A percentile compares a stretch with the other conserved stretches of the same genome.
Conservation (phyloP, 2,329 filamentous ascomycete genomes). For the Clonostachys rhizophaga region DNA sequence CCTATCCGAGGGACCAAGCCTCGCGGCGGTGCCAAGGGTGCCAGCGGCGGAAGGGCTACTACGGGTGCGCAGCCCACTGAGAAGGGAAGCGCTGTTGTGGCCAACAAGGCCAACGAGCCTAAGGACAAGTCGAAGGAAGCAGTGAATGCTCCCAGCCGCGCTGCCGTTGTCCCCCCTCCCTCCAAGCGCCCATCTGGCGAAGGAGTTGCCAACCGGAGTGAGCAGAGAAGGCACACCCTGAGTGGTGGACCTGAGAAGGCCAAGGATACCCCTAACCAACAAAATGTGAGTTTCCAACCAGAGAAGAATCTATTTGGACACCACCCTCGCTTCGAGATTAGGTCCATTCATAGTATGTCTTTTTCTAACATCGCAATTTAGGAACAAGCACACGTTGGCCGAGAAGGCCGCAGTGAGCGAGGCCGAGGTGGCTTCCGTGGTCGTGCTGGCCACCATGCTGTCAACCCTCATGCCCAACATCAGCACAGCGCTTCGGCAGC, state of each 20-base stretch:
- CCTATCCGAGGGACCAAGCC: constrained; percentile 42
- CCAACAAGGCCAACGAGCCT: constrained; percentile 18
- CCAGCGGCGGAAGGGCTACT: constrained; percentile 29
- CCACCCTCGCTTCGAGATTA: no score
- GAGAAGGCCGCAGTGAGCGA: constrained; percentile 31
- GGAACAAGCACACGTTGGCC: constrained; percentile 3
- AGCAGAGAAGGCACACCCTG: constrained; percentile 38
- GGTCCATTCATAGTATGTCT: no score
- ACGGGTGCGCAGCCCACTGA: constrained; percentile 23
- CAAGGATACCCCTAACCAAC: constrained; percentile 29
- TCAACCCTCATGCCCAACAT: constrained; percentile 25
- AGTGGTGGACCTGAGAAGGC: constrained; percentile 27
- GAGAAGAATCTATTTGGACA: no score
- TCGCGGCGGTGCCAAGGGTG: constrained; percentile 41
- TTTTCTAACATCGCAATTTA: neutral
- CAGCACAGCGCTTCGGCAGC: constrained; percentile 13
- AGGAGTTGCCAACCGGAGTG: constrained; percentile 29
- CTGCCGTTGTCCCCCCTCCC: constrained; percentile 25
- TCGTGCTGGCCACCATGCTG: constrained; percentile 36
- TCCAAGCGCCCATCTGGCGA: constrained; percentile 36
- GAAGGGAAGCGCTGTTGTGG: constrained; percentile 22
- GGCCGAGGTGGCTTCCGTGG: constrained; percentile 39
- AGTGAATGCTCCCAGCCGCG: constrained; percentile 22
- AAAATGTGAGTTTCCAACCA: constrained; percentile 4
- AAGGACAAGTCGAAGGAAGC: constrained; percentile 29